These are phyloP conservation scores for Pseudoturritis turrita DNA, from an alignment of 345 rosid species.

Conservation along the genomic window DNA sequence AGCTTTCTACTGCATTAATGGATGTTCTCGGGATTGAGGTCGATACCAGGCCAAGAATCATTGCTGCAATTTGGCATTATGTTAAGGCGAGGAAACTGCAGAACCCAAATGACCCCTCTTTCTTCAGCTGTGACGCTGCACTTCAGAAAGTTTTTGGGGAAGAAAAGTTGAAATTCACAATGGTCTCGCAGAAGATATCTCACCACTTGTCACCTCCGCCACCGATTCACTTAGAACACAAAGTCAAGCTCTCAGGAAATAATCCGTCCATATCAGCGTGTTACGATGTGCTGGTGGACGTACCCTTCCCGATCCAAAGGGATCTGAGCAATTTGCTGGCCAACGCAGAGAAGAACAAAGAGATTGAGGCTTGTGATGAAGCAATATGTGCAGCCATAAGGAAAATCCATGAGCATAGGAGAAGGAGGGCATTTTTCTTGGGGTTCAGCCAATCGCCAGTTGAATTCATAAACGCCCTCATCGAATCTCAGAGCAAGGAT, in stretches of 20 bases:
- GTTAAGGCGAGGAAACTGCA: constrained; percentile 96
- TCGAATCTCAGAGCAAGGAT: constrained; percentile 92
- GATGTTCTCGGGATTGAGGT: constrained; percentile 98
- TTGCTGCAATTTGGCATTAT: constrained; percentile 98
- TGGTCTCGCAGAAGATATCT: constrained; percentile 86
- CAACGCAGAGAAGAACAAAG: constrained; percentile 93
- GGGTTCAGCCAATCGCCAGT: constrained; percentile 98
- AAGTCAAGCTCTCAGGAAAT: constrained; percentile 84
- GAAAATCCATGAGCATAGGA: constrained; percentile 92
- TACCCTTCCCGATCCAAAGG: constrained; percentile 91
- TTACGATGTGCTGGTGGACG: constrained; percentile 92
- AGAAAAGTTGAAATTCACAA: constrained; percentile 71
- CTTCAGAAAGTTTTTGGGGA: constrained; percentile 94
- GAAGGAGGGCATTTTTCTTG: constrained; percentile 88
- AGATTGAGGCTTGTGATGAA: constrained; percentile 93
- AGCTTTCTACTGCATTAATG: constrained; percentile 84
- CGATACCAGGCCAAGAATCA: constrained; percentile 90
- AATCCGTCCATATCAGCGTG: constrained; percentile 79
- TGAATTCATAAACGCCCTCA: constrained; percentile 87
- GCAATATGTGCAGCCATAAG: constrained; percentile 85
- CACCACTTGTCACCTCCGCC: constrained; percentile 82
- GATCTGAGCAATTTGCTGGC: constrained; percentile 79
- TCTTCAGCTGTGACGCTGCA: constrained; percentile 76
- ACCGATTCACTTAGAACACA: constrained; percentile 89
- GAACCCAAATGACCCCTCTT: constrained; percentile 83